Evolutionary conservation across 2,329 filamentous ascomycete species (phyloP).

Genomic region (Fusarium newnesense): DNA sequence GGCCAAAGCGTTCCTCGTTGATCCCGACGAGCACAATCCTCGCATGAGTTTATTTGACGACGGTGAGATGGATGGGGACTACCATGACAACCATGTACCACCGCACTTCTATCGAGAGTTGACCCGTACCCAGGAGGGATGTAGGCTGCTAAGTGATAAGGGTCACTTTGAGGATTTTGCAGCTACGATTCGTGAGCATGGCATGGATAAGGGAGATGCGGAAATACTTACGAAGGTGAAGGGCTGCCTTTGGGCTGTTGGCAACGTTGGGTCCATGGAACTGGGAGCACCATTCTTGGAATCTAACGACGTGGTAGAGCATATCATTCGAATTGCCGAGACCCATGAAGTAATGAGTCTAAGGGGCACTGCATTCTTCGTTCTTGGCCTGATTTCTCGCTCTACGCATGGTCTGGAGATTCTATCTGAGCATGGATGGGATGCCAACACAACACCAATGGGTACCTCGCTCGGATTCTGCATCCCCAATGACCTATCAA

Average conservation of each 20-base stretch:
- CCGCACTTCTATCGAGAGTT: constrained; percentile 98
- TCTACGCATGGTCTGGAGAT: constrained; percentile 94
- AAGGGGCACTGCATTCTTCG: constrained; percentile 95
- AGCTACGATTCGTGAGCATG: constrained; percentile 86
- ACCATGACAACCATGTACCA: constrained; percentile 78
- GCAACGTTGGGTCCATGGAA: constrained; percentile 98
- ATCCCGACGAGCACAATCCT: constrained; percentile 66
- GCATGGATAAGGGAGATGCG: constrained; percentile 83
- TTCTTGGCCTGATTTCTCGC: constrained; percentile 89
- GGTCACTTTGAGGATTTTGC: constrained; percentile 97
- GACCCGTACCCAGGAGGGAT: constrained; percentile 91
- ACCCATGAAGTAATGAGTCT: constrained; percentile 89
- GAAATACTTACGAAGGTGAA: constrained; percentile 95
- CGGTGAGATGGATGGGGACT: constrained; percentile 65
- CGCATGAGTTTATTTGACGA: constrained; percentile 69
- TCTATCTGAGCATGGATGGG: constrained; percentile 89
- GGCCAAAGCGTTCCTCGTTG: constrained; percentile 82
- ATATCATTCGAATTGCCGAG: constrained; percentile 90
- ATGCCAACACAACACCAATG: constrained; percentile 84
- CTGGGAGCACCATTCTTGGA: constrained; percentile 94
- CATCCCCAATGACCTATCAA: constrained; percentile 80
- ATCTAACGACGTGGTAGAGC: constrained; percentile 85
- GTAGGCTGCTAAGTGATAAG: constrained; percentile 87
- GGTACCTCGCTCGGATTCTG: constrained; percentile 89
- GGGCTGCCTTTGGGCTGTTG: constrained; percentile 96